Conservation (phyloP, 306 rosid genomes). For the Casuarina cunninghamiana region DNA sequence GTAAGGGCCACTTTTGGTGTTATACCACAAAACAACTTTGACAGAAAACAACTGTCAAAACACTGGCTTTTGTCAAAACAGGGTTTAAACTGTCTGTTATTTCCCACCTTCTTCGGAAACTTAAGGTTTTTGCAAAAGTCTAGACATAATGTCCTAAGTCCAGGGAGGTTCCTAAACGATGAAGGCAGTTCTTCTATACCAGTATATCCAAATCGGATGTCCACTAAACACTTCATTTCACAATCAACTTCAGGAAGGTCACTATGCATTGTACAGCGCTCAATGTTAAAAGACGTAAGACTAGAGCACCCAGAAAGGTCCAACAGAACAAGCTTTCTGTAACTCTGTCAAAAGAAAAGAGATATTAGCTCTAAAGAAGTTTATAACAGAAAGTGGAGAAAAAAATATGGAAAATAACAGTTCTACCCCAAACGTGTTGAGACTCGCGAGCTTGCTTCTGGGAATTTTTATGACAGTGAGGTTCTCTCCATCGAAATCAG, state of each 20-base stretch:
- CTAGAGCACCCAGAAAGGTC: conserved; percentile 4
- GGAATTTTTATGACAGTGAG: conserved; percentile 34
- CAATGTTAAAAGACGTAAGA: conserved; percentile 3
- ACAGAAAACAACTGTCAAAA: too few species aligned
- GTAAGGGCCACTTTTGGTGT: too few species aligned
- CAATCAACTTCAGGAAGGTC: not conserved
- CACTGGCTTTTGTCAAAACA: too few species aligned
- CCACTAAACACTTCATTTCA: not conserved
- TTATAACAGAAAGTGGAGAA: not conserved
- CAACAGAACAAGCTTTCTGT: not conserved
- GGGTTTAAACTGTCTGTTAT: too few species aligned
- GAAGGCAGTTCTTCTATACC: not conserved
- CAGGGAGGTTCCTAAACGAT: not conserved
- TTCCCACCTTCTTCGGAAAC: too few species aligned
- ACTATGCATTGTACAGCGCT: not conserved
- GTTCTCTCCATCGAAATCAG: conserved; percentile 28
- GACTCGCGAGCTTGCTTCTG: not conserved
- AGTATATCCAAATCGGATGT: not conserved
- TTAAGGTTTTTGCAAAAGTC: not conserved
- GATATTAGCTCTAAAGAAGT: not conserved
- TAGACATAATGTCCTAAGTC: not conserved
- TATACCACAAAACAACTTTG: too few species aligned
- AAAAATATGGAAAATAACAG: not conserved
- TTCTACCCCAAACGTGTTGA: conserved; percentile 16
- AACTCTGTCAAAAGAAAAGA: conserved; percentile 18